phyloP scores from a whole-genome alignment of 1,284 basidiomycete species.

The Psilocybe mexicana region DNA sequence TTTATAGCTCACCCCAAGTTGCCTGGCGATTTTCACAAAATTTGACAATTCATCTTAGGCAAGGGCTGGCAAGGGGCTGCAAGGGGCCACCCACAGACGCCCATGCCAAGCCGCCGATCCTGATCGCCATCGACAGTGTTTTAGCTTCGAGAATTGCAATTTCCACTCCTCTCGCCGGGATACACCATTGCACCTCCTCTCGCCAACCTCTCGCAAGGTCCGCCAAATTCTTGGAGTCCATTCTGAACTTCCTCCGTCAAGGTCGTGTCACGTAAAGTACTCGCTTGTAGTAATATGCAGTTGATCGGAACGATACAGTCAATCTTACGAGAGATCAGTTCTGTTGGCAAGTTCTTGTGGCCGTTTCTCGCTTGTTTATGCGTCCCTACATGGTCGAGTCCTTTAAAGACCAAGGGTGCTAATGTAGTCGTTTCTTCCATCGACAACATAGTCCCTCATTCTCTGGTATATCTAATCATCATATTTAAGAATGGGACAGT shows the following conservation, averaged over 20 bases:
- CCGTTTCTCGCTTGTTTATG: conserved; percentile 8
- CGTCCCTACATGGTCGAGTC: conserved; percentile 14
- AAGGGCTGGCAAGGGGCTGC: too few species aligned
- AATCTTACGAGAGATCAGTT: conserved; percentile 5
- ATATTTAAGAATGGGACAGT: conserved; percentile 24
- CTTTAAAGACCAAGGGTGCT: conserved; percentile 7
- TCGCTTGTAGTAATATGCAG: conserved; percentile 1
- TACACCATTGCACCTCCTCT: too few species aligned
- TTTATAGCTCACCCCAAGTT: too few species aligned
- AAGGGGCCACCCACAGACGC: too few species aligned
- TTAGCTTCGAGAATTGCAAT: too few species aligned
- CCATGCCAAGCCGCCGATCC: too few species aligned
- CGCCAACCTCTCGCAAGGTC: background rate
- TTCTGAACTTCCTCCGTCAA: background rate
- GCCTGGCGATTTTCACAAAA: too few species aligned
- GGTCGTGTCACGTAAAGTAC: conserved; percentile 1
- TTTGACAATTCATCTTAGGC: too few species aligned
- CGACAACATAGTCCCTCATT: background rate
- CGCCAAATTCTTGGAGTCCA: background rate
- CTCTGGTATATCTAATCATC: background rate
- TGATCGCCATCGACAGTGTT: too few species aligned
- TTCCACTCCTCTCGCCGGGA: too few species aligned
- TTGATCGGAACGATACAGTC: conserved; percentile 9
- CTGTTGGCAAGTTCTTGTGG: background rate
- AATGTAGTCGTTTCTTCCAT: background rate